These are phyloP conservation scores for Pharnaceum exiguum DNA, from an alignment of 148 eudicot species.

Conservation along the genomic window DNA sequence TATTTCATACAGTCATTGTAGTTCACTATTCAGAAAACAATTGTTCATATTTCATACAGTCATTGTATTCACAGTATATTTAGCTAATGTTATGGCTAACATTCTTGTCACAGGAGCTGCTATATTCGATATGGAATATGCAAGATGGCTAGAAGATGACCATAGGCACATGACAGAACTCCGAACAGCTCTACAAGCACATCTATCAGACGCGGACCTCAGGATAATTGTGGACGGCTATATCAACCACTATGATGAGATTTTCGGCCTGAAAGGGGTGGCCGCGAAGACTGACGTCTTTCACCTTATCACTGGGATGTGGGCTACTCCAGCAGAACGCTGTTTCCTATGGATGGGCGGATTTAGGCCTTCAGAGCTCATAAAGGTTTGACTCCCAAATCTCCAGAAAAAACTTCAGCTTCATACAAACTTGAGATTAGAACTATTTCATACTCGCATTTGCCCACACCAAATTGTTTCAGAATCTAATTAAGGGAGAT, in stretches of 20 bases:
- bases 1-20: background rate
- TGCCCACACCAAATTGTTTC: no score
- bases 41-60: no score
- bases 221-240: constrained; percentile 69
- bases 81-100: background rate
- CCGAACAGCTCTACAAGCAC: constrained; percentile 74
- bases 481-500: background rate
- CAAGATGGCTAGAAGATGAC: constrained; percentile 94
- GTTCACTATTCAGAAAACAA: no score
- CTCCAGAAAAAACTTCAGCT: background rate
- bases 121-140: constrained; percentile 91
- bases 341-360: constrained; percentile 99
- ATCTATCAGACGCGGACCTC: constrained; percentile 72
- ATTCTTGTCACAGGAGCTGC: constrained; percentile 59
- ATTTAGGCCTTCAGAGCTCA: constrained; percentile 91
- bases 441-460: no score
- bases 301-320: constrained; percentile 86
- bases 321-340: constrained; percentile 95
- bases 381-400: constrained; percentile 47
- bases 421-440: no score
- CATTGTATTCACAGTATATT: no score
- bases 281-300: constrained; percentile 89
- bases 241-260: constrained; percentile 79
- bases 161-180: constrained; percentile 82
- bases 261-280: constrained; percentile 61